These are phyloP conservation scores for Tephrocybe sp. DNA, from an alignment of 768 basidiomycete species.

Conservation along the genomic window DNA sequence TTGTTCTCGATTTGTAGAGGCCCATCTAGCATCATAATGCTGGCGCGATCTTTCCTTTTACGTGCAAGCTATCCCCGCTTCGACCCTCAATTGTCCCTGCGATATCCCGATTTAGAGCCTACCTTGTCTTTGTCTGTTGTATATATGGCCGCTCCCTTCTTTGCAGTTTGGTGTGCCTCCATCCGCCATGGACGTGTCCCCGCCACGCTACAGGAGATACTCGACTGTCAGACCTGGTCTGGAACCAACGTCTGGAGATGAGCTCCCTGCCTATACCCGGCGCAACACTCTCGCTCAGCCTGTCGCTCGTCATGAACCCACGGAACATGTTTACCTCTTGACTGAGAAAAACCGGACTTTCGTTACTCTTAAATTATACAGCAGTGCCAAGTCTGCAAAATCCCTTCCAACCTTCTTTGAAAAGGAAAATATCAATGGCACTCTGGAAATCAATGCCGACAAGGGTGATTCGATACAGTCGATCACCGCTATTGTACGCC, in stretches of 20 bases:
- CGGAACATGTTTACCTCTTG: conserved; percentile 46
- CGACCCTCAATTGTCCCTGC: conserved; percentile 22
- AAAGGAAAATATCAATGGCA: conserved; percentile 52
- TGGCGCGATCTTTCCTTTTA: not conserved
- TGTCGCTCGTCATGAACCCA: conserved; percentile 41
- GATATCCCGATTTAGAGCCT: conserved; percentile 16
- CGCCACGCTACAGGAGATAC: conserved; percentile 50
- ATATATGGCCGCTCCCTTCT: conserved; percentile 16
- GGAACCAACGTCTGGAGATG: conserved; percentile 44
- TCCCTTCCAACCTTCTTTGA: conserved; percentile 54
- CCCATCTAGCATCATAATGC: too few species aligned
- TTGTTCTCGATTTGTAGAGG: conserved; percentile 19
- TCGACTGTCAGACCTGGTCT: conserved; percentile 46
- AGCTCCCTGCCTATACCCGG: conserved; percentile 50
- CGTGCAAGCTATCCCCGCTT: conserved; percentile 5
- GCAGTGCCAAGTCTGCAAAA: conserved; percentile 52
- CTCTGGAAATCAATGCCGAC: conserved; percentile 46
- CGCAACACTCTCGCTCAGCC: conserved; percentile 44
- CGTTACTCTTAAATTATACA: conserved; percentile 45
- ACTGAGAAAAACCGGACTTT: conserved; percentile 42
- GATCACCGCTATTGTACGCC: conserved; percentile 40
- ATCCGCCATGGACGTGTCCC: conserved; percentile 45
- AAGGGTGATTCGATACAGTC: conserved; percentile 54
- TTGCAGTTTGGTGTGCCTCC: conserved; percentile 1
- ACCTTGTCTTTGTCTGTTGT: conserved; percentile 28